These are phyloP conservation scores for Yarrowia deformans DNA, from an alignment of 805 yeast species.

Conservation along the genomic window DNA sequence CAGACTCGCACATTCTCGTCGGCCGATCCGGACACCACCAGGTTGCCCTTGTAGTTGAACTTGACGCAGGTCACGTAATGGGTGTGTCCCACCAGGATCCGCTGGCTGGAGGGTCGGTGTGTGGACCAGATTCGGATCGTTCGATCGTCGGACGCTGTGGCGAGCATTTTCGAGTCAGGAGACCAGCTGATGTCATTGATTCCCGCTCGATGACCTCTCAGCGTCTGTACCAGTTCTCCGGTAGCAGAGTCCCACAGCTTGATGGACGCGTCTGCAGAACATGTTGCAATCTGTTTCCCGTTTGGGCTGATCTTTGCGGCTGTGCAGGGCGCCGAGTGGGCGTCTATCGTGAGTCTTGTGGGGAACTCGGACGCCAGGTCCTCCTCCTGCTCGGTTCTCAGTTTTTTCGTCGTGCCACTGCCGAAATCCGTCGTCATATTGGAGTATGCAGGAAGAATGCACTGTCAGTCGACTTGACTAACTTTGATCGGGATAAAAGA, in stretches of 20 bases:
- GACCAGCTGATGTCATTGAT: slow-evolving; percentile 80
- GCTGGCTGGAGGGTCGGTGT: slow-evolving; percentile 55
- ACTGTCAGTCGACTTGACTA: slow-evolving; percentile 2
- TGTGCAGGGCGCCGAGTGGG: slow-evolving; percentile 50
- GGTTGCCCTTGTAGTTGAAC: slow-evolving; percentile 76
- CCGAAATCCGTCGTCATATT: slow-evolving; percentile 29
- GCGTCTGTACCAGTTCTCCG: slow-evolving; percentile 48
- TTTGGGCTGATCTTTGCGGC: slow-evolving; percentile 68
- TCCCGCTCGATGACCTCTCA: slow-evolving; percentile 70
- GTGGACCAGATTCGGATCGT: slow-evolving; percentile 73
- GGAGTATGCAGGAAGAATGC: slow-evolving; percentile 33
- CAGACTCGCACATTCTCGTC: slow-evolving; percentile 92
- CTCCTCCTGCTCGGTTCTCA: slow-evolving; percentile 6
- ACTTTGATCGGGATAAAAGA: slow-evolving; percentile 21
- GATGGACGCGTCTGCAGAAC: slow-evolving; percentile 63
- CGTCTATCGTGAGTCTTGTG: slow-evolving; percentile 15
- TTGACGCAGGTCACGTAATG: slow-evolving; percentile 78
- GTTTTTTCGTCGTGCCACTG: slow-evolving; percentile 11
- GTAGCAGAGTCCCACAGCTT: slow-evolving; percentile 61
- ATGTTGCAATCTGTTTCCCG: slow-evolving; percentile 60
- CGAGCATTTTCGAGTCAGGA: slow-evolving; percentile 73
- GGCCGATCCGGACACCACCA: slow-evolving; percentile 80
- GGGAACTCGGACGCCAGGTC: slow-evolving; percentile 19
- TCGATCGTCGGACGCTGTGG: slow-evolving; percentile 86
- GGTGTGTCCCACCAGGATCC: slow-evolving; percentile 75